Conservation (phyloP, 495 filamentous ascomycete genomes). For the Echria macrotheca region DNA sequence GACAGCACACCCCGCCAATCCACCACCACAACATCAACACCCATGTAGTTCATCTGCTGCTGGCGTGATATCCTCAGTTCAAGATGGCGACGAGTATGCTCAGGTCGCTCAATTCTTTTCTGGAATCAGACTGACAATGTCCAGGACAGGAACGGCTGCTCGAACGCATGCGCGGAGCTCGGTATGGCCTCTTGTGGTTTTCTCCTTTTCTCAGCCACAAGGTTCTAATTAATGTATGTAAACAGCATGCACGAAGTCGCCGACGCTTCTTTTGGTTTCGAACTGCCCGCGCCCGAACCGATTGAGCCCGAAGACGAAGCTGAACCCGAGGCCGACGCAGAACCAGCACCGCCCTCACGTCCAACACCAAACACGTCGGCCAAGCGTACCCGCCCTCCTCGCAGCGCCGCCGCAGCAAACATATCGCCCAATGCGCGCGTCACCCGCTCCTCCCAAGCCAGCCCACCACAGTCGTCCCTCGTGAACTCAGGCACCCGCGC, state of each 20-base stretch:
- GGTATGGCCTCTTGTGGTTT: conserved; percentile 22
- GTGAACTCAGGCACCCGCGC: background rate
- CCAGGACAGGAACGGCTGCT: conserved; percentile 44
- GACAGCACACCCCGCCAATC: too few species aligned
- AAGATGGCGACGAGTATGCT: conserved; percentile 24
- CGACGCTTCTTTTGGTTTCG: conserved; percentile 41
- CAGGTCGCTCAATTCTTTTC: background rate
- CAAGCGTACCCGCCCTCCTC: background rate
- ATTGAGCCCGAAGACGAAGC: conserved; percentile 15
- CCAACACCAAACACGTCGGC: conserved; percentile 22
- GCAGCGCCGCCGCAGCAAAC: conserved; percentile 3
- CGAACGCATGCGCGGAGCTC: conserved; percentile 47
- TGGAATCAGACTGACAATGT: background rate
- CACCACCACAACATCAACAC: too few species aligned
- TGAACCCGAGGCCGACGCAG: conserved; percentile 12
- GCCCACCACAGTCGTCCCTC: background rate
- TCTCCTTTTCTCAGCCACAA: conserved; percentile 10
- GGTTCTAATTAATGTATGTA: too few species aligned
- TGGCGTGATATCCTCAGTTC: too few species aligned
- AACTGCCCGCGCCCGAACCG: conserved; percentile 26
- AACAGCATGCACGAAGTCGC: conserved; percentile 40
- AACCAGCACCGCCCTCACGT: conserved; percentile 20
- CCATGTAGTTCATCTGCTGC: too few species aligned
- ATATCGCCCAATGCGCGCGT: background rate
- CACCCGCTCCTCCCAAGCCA: background rate